Evolutionary conservation across 1,284 basidiomycete genomes (phyloP), one percentile per base, ranked within the genome.

Genomic region (Papiliotrema flavescens): DNA sequence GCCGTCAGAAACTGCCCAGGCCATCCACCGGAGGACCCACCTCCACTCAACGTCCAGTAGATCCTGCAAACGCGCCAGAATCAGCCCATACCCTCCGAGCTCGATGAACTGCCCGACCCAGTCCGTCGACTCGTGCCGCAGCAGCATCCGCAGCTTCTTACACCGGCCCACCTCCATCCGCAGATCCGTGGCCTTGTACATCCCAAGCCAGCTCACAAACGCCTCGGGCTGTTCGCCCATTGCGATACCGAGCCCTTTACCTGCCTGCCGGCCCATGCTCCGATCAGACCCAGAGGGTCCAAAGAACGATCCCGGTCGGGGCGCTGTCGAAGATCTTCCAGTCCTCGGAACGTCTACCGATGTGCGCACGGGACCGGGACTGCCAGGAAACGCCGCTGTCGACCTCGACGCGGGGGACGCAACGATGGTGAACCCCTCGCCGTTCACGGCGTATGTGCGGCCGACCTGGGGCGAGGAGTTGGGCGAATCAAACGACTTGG

Each of bases 1-100:
- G 64, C 3, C 4, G 24, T 51, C 51, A 57, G 49, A 23, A n/a
- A 40, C 36, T 17, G 19, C 19, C 26, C 14, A 47, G 23, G 47
- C 41, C 43, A 13, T 34, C 14, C 17, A 13, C 15, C 19, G 22
- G 7, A 36, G 39, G 6, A 74, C 83, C 63, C 62, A 90, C 90
- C 93, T 85, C 95, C 95, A 99, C 77, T 98, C 95, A 47, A 98
- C 84, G 61, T 91, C 88, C 0, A 98, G 80, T 11, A 98, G 81
- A 73, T 98, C 95, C 58, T 92, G 89, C n/a, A 98, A 77, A 45
- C 92, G 82, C 1, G 85, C 86, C 23, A 97, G 75, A 37, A 99
- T 78, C 0, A 87, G 86, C 4, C 83, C 81, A 67, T 98, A 98
- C 1, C 96, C 95, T 6, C 91, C 90, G 11, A 83, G 74, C 47